phyloP scores from a whole-genome alignment of 2,329 filamentous ascomycete genomes.

The Aureobasidium sp. region DNA sequence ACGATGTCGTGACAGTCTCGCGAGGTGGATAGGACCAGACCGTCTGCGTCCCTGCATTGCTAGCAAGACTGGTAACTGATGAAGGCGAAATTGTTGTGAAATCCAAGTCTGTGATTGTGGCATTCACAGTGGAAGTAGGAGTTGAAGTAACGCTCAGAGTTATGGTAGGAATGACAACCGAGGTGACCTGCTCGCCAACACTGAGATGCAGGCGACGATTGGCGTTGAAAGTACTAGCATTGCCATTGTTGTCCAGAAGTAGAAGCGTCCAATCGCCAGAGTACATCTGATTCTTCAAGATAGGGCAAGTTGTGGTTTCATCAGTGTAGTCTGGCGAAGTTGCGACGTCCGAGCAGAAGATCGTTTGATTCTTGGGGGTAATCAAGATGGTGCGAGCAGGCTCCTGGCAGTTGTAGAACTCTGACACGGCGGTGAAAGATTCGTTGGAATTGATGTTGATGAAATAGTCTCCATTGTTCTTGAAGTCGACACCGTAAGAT shows the following conservation, averaged over 20 bases:
- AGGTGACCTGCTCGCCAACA: constrained; percentile 27
- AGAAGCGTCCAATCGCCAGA: constrained; percentile 37
- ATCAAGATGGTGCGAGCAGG: constrained; percentile 34
- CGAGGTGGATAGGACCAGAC: constrained; percentile 9
- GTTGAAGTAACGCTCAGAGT: constrained; percentile 20
- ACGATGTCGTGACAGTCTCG: constrained; percentile 14
- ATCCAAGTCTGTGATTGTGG: constrained; percentile 16
- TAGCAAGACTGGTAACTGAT: constrained; percentile 19
- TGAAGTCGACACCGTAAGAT: constrained; percentile 31
- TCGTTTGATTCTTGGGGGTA: constrained; percentile 31
- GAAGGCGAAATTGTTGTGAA: not conserved
- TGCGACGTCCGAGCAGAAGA: constrained; percentile 31
- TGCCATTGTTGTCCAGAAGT: constrained; percentile 34
- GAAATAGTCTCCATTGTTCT: constrained; percentile 36
- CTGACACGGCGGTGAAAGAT: constrained; percentile 34
- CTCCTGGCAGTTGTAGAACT: constrained; percentile 36
- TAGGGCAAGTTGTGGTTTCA: constrained; percentile 33
- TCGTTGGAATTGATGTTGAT: constrained; percentile 35
- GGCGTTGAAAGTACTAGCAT: constrained; percentile 36
- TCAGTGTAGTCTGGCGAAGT: constrained; percentile 31
- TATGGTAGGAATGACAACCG: constrained; percentile 16
- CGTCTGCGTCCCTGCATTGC: constrained; percentile 18
- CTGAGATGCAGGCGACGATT: constrained; percentile 32
- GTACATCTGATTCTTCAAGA: constrained; percentile 34
- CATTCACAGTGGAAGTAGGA: constrained; percentile 18